Evolutionary conservation across 345 rosid genomes (phyloP).

Genomic region (Sisymbrium altissimum): DNA sequence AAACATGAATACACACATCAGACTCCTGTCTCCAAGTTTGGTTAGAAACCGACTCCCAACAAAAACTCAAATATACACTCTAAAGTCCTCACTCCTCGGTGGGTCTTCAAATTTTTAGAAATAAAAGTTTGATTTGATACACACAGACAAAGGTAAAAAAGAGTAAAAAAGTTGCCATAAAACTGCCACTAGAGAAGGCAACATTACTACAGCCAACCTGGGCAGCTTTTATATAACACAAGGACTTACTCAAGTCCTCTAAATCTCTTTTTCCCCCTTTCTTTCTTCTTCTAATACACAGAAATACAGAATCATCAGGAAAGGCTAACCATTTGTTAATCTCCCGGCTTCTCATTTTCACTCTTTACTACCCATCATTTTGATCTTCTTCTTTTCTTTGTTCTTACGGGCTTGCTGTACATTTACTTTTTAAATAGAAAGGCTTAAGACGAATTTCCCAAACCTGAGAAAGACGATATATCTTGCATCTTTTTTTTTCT

Average conservation of each 20-base stretch:
- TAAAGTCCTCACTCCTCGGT: conserved; percentile 30
- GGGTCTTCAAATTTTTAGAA: conserved; percentile 31
- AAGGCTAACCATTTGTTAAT: conserved; percentile 24
- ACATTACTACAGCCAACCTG: conserved; percentile 83
- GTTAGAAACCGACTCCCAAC: conserved; percentile 4
- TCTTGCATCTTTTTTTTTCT: conserved; percentile 32
- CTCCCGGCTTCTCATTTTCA: not conserved
- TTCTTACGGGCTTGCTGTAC: conserved; percentile 26
- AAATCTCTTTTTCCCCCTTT: not conserved
- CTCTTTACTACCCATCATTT: conserved; percentile 8
- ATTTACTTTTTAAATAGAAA: not conserved
- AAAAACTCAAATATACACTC: conserved; percentile 26
- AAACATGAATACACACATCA: not conserved
- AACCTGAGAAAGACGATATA: conserved; percentile 24
- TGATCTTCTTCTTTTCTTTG: not conserved
- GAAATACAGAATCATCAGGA: conserved; percentile 36
- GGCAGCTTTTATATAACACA: conserved; percentile 70
- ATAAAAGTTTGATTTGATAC: conserved; percentile 22
- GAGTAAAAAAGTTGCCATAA: conserved; percentile 23
- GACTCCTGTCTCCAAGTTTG: not conserved
- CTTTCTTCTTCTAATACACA: conserved; percentile 30
- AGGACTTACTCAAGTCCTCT: conserved; percentile 28
- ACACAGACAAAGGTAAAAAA: conserved; percentile 8
- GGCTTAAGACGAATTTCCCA: not conserved
- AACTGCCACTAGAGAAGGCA: conserved; percentile 97